Evolutionary conservation across 2,329 filamentous ascomycete genomes (phyloP).

Genomic region (Thyridium curvatum): DNA sequence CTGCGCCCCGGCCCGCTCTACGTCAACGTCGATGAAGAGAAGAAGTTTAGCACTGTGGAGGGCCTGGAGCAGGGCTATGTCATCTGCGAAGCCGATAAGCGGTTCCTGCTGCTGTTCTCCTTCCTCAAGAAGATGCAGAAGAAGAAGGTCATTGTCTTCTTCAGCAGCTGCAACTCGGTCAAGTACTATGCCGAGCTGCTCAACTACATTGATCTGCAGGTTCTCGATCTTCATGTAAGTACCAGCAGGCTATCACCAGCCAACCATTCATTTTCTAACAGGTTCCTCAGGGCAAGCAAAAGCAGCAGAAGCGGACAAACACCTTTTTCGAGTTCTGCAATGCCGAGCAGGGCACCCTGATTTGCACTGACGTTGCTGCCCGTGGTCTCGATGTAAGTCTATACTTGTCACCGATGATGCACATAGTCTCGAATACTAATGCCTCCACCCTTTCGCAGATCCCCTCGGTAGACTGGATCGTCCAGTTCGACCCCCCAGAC

Average conservation of each 20-base stretch:
- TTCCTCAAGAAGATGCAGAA: constrained; percentile 88
- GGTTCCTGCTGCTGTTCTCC: constrained; percentile 88
- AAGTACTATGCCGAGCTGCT: constrained; percentile 94
- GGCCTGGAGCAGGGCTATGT: constrained; percentile 95
- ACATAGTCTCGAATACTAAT: constrained; percentile 4
- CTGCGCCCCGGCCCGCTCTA: constrained; percentile 86
- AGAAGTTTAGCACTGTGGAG: constrained; percentile 81
- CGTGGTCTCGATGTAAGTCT: constrained; percentile 74
- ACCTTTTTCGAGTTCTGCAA: constrained; percentile 92
- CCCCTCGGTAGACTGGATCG: constrained; percentile 90
- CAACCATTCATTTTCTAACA: constrained; percentile 65
- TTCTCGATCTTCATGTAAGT: constrained; percentile 64
- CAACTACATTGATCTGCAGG: constrained; percentile 87
- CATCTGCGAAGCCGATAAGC: constrained; percentile 85
- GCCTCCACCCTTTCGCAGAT: constrained; percentile 48
- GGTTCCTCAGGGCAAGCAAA: constrained; percentile 89
- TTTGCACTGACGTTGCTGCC: constrained; percentile 95
- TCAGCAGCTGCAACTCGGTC: constrained; percentile 86
- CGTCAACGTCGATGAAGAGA: constrained; percentile 86
- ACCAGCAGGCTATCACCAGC: constrained; percentile 23
- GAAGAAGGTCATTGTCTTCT: constrained; percentile 98
- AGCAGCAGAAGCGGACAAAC: constrained; percentile 98
- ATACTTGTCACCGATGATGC: neutral
- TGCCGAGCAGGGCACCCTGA: constrained; percentile 74
- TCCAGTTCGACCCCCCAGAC: constrained; percentile 93